A percentile compares a stretch with the other conserved stretches of the same genome.
These are phyloP conservation scores for Psidium guajava DNA, from an alignment of 345 rosid genomes.

Conservation along the genomic window DNA sequence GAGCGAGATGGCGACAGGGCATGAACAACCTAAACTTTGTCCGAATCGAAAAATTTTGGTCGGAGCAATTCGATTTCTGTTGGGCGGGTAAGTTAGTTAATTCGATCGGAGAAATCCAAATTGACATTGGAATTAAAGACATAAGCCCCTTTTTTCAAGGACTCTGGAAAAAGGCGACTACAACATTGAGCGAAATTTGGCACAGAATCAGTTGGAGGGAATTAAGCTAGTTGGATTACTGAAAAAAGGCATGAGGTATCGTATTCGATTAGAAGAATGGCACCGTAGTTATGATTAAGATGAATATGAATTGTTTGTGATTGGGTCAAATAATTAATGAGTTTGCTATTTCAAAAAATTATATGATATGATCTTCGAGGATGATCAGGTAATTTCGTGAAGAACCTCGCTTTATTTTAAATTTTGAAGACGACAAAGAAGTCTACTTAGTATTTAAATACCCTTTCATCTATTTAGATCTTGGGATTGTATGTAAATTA, in stretches of 20 bases:
- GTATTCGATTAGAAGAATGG: background rate
- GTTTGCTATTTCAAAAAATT: background rate
- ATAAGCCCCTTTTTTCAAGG: background rate
- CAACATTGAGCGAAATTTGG: background rate
- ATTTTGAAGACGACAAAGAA: background rate
- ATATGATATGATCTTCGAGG: background rate
- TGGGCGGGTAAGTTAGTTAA: background rate
- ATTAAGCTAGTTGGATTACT: background rate
- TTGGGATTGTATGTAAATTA: background rate
- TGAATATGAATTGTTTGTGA: background rate
- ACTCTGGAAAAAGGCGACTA: background rate
- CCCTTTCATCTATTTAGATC: background rate
- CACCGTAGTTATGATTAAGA: background rate
- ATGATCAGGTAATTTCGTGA: background rate
- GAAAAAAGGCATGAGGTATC: background rate
- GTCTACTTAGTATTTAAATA: too few relatives aligned
- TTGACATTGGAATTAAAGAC: background rate
- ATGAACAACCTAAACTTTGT: background rate
- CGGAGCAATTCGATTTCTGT: background rate
- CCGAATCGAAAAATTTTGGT: too few relatives aligned
- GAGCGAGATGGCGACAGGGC: background rate
- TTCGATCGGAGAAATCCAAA: background rate
- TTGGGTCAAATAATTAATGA: background rate
- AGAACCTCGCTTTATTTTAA: background rate
- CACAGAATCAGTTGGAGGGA: background rate